Conservation (phyloP, 768 basidiomycete species). For the Ramaria sp. region DNA sequence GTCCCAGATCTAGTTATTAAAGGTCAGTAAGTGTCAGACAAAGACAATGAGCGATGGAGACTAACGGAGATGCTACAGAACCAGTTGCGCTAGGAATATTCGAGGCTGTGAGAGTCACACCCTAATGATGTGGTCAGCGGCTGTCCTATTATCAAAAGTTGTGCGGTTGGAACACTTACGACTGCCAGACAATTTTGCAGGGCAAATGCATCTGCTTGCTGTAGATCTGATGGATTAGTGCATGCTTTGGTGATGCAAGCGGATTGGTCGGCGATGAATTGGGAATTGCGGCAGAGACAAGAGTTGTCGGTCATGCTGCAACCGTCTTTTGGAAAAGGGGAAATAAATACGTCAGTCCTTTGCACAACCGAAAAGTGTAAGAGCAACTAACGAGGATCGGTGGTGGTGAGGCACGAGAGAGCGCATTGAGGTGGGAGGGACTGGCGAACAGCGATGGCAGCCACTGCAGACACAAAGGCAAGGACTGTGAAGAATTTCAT, state of each 20-base stretch:
- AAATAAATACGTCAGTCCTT: background rate
- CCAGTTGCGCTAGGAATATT: constrained; percentile 7
- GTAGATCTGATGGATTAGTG: constrained; percentile 10
- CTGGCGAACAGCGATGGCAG: constrained; percentile 21
- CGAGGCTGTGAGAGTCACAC: constrained; percentile 35
- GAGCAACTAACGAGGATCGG: constrained; percentile 20
- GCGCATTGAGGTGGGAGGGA: constrained; percentile 36
- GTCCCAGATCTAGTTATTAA: background rate
- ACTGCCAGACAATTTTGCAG: background rate
- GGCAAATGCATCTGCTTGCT: constrained; percentile 1
- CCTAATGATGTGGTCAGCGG: constrained; percentile 22
- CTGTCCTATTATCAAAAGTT: background rate
- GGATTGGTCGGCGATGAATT: constrained; percentile 36
- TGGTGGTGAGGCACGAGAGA: constrained; percentile 31
- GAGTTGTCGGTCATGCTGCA: constrained; percentile 40
- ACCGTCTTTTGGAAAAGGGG: constrained; percentile 20
- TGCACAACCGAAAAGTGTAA: background rate
- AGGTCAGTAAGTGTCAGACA: constrained; percentile 1
- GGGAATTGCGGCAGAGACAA: constrained; percentile 45
- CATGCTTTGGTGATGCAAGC: constrained; percentile 40
- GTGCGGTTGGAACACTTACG: background rate
- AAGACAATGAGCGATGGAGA: constrained; percentile 10
- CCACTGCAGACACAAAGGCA: constrained; percentile 26
- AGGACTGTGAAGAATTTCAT: constrained; percentile 44
- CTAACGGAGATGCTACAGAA: constrained; percentile 4